Conservation (phyloP, 164 flowering plant genomes). For the Dillenia turbinata region DNA sequence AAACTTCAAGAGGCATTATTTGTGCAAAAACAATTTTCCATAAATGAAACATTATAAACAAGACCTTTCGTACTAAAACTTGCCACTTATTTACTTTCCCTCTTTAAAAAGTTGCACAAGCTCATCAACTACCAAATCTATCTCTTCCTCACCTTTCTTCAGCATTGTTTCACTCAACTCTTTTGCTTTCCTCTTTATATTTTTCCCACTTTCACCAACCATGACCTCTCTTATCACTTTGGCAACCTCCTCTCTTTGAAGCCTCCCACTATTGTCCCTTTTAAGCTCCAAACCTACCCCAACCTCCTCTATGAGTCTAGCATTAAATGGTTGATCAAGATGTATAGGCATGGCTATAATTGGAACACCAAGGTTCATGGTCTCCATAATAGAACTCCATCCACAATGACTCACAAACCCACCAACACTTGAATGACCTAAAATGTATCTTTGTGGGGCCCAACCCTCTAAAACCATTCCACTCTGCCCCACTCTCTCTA, state of each 20-base stretch:
- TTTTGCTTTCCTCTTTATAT: constrained; percentile 7
- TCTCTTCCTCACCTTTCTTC: constrained; percentile 9
- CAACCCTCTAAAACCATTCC: constrained; percentile 8
- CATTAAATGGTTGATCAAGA: constrained; percentile 25
- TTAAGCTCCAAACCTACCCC: constrained; percentile 17
- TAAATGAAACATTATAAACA: too few relatives aligned
- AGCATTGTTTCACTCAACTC: neutral
- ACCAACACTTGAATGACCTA: constrained; percentile 13
- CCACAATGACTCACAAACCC: constrained; percentile 25
- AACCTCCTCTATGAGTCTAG: constrained; percentile 14
- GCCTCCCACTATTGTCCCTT: constrained; percentile 9
- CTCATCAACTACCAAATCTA: constrained; percentile 14
- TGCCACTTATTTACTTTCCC: neutral
- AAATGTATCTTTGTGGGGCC: constrained; percentile 11
- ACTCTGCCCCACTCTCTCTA: constrained; percentile 2
- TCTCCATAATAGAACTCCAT: constrained; percentile 20
- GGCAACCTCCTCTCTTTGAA: constrained; percentile 11
- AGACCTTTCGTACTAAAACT: too few relatives aligned
- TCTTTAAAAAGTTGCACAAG: constrained; percentile 4
- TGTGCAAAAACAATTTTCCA: too few relatives aligned
- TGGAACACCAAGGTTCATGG: constrained; percentile 15
- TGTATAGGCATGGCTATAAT: constrained; percentile 28
- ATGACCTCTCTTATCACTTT: constrained; percentile 13
- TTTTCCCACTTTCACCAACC: constrained; percentile 5
- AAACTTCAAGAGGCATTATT: too few relatives aligned